These are phyloP conservation scores for Aureobasidium lini DNA, from an alignment of 2,329 filamentous ascomycete genomes.

Conservation along the genomic window DNA sequence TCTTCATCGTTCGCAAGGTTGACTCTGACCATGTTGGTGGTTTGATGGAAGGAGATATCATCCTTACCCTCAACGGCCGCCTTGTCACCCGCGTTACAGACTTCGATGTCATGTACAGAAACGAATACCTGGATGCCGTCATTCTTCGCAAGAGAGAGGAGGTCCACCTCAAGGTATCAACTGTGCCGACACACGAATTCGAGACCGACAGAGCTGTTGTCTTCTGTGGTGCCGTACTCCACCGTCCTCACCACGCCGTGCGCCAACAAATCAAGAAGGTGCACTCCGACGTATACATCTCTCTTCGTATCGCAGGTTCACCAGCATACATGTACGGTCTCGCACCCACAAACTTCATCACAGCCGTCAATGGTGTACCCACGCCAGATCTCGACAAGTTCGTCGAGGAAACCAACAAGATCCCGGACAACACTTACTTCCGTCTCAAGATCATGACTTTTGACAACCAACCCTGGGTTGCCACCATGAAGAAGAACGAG, in stretches of 20 bases:
- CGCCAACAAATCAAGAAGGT: slow-evolving; percentile 95
- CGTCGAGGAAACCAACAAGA: slow-evolving; percentile 71
- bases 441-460: slow-evolving; percentile 95
- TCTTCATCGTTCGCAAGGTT: slow-evolving; percentile 97
- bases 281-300: slow-evolving; percentile 94
- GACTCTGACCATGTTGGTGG: slow-evolving; percentile 55
- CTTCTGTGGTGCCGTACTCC: slow-evolving; percentile 91
- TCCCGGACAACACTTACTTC: slow-evolving; percentile 97
- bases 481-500: slow-evolving; percentile 99
- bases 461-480: slow-evolving; percentile 97
- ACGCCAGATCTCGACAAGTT: slow-evolving; percentile 79
- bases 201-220: slow-evolving; percentile 88
- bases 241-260: slow-evolving; percentile 91
- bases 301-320: slow-evolving; percentile 72
- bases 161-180: slow-evolving; percentile 68
- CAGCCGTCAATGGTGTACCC: slow-evolving; percentile 81
- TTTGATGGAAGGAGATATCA: slow-evolving; percentile 82
- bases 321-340: slow-evolving; percentile 86
- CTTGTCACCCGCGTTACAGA: slow-evolving; percentile 90
- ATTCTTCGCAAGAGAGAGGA: slow-evolving; percentile 81
- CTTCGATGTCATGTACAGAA: slow-evolving; percentile 92
- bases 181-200: slow-evolving; percentile 79
- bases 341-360: slow-evolving; percentile 94
- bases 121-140: slow-evolving; percentile 72
- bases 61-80: slow-evolving; percentile 83